phyloP scores from a whole-genome alignment of 106 monocot species.

The Allium cepa region DNA sequence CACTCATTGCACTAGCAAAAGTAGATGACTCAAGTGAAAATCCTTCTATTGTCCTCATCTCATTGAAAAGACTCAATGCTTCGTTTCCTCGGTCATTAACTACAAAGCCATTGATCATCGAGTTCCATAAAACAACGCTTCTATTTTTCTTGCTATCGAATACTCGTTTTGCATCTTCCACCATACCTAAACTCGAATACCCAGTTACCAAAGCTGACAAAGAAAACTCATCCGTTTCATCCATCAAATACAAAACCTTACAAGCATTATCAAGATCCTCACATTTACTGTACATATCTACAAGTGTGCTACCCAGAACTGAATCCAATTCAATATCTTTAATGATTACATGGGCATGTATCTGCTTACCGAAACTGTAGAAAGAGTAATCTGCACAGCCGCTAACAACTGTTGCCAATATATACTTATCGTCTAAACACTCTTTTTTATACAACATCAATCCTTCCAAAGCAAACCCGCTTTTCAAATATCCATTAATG shows the following conservation, averaged over 20 bases:
- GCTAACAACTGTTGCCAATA: slow-evolving; percentile 49
- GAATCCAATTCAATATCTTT: slow-evolving; percentile 33
- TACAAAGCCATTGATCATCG: slow-evolving; percentile 43
- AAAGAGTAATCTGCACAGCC: slow-evolving; percentile 34
- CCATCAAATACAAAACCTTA: slow-evolving; percentile 16
- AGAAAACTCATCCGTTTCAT: slow-evolving; percentile 51
- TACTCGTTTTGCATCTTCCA: slow-evolving; percentile 31
- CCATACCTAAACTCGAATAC: slow-evolving; percentile 29
- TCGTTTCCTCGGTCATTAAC: slow-evolving; percentile 19
- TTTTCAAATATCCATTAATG: slow-evolving; percentile 35
- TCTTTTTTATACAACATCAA: slow-evolving; percentile 27
- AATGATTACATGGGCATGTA: slow-evolving; percentile 39
- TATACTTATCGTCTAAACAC: slow-evolving; percentile 32
- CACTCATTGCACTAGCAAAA: slow-evolving; percentile 36
- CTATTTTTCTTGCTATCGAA: slow-evolving; percentile 29
- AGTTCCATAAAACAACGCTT: slow-evolving; percentile 52
- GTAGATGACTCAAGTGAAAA: slow-evolving; percentile 34
- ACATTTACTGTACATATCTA: slow-evolving; percentile 78
- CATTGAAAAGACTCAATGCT: slow-evolving; percentile 29
- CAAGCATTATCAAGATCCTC: slow-evolving; percentile 45
- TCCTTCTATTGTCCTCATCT: slow-evolving; percentile 24
- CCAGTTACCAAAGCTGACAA: slow-evolving; percentile 49
- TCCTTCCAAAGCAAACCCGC: slow-evolving; percentile 30
- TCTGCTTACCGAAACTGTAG: slow-evolving; percentile 37
- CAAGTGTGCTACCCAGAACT: slow-evolving; percentile 42